Percentiles rank a stretch among this genome's conserved stretches.
Evolutionary conservation across 2,329 filamentous ascomycete species (phyloP).

Genomic region (Xenoacremonium recifei): DNA sequence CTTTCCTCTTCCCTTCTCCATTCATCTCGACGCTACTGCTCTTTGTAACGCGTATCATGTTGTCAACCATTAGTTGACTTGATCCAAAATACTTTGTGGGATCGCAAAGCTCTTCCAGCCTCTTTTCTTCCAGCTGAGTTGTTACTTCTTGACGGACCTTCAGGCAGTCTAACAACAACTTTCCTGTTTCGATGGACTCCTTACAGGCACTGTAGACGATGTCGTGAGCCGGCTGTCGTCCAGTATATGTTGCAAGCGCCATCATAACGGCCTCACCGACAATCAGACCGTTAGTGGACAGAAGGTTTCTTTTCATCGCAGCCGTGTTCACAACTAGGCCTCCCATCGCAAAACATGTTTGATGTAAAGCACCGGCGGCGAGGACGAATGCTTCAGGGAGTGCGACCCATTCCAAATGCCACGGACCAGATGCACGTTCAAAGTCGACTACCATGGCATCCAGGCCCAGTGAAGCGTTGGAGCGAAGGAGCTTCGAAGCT

Average conservation of each 20-base stretch:
- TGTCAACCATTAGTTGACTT: slow-evolving; percentile 15
- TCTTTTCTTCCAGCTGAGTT: slow-evolving; percentile 1
- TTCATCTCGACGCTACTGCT: no score
- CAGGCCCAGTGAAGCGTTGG: slow-evolving; percentile 50
- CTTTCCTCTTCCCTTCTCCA: no score
- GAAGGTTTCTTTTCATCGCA: slow-evolving; percentile 50
- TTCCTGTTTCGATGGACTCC: slow-evolving; percentile 5
- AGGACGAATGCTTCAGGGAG: slow-evolving; percentile 54
- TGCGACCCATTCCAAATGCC: slow-evolving; percentile 59
- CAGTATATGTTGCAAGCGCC: slow-evolving; percentile 50
- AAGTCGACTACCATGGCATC: slow-evolving; percentile 59
- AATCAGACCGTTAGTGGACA: slow-evolving; percentile 51
- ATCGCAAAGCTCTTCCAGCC: slow-evolving; percentile 8
- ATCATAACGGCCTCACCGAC: slow-evolving; percentile 61
- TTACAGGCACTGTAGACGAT: slow-evolving; percentile 53
- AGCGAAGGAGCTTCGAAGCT: slow-evolving; percentile 53
- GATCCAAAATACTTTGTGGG: slow-evolving; percentile 16
- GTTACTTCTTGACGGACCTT: slow-evolving; percentile 4
- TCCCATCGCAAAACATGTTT: slow-evolving; percentile 51
- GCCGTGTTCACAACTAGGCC: slow-evolving; percentile 50
- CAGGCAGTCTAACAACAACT: slow-evolving; percentile 7
- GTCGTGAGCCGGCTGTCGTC: slow-evolving; percentile 54
- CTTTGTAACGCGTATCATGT: not conserved
- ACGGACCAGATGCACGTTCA: slow-evolving; percentile 55
- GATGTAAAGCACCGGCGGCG: slow-evolving; percentile 49